phyloP scores from a whole-genome alignment of 139 green algal species.

The Zygnema cylindricum region DNA sequence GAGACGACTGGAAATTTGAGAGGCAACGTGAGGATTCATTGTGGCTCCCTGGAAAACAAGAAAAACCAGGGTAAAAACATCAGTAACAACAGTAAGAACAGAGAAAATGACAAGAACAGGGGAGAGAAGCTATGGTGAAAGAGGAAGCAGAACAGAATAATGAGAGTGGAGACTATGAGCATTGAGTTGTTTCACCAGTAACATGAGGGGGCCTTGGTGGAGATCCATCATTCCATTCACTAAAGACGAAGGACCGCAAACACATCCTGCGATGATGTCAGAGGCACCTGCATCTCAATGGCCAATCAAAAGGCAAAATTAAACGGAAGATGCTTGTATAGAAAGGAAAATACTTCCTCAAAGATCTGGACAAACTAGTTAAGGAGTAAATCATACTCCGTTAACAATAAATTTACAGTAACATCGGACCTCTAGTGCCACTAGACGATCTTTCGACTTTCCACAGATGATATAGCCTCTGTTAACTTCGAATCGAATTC shows the following conservation, averaged over 20 bases:
- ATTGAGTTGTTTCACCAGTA: conserved; percentile 59
- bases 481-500: no score
- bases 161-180: no score
- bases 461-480: no score
- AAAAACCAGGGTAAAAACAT: not conserved
- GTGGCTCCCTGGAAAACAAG: conserved; percentile 75
- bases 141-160: not conserved
- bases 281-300: conserved; percentile 16
- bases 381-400: no score
- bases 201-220: conserved; percentile 73
- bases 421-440: no score
- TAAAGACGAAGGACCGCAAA: conserved; percentile 63
- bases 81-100: not conserved
- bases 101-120: not conserved
- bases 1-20: conserved; percentile 75
- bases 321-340: no score
- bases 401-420: no score
- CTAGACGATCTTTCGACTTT: no score
- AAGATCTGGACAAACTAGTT: no score
- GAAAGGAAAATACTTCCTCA: no score
- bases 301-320: no score
- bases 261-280: conserved; percentile 35
- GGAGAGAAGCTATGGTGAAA: not conserved
- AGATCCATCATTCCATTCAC: conserved; percentile 74
- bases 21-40: conserved; percentile 78